Base-by-base conservation (phyloP, 257 asterid genomes). In the Leptodermis oblonga region DNA sequence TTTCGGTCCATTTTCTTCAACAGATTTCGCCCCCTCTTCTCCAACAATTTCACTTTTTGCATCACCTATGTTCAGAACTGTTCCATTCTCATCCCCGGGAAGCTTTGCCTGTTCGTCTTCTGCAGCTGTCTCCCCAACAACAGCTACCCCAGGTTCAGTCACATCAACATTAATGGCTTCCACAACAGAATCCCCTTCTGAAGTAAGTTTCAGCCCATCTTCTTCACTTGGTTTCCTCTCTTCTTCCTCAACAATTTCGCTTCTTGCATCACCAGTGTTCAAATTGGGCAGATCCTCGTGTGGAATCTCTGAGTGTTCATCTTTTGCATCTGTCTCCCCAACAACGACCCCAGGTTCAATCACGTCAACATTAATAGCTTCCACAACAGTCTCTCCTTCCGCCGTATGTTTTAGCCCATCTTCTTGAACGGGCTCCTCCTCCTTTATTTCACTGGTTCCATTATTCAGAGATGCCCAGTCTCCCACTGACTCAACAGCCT, bases 161-260 rank as follows among this genome's bases (percentile, higher is more conserved):
- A 72, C 69, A 69, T 79, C 82, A 75, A 76, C 77, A 86, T 48
- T 72, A 42, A 63, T 63, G 22, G 68, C 53, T 63, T 63, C 54
- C 3, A 80, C 84, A 70, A 84, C 64, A 53, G 87, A 67, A 62
- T 87, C 86, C 49, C 79, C 90, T 63, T 80, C 79, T 7, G 79
- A 55, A 25, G 74, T 71, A 56, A 69, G 26, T 43, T 72, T 71
- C 75, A 23, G 34, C 61, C 33, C 61, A 41, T 41, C 45, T 41
- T 41, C 45, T 41, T 41, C 45, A 1, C 2, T 13, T 1, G 45
- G 7, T 41, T 41, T 41, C 7, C 12, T 13, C 13, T 41, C 45
- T 1, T 41, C 45, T 41, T 41, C 39, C 6, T 6, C 39, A 34
- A 34, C 39, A 34, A 34, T 34, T 34, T 34, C 39, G 6, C 39